These are phyloP conservation scores for Leucoagaricus sp. DNA, from an alignment of 1,284 basidiomycete genomes.

Conservation along the genomic window DNA sequence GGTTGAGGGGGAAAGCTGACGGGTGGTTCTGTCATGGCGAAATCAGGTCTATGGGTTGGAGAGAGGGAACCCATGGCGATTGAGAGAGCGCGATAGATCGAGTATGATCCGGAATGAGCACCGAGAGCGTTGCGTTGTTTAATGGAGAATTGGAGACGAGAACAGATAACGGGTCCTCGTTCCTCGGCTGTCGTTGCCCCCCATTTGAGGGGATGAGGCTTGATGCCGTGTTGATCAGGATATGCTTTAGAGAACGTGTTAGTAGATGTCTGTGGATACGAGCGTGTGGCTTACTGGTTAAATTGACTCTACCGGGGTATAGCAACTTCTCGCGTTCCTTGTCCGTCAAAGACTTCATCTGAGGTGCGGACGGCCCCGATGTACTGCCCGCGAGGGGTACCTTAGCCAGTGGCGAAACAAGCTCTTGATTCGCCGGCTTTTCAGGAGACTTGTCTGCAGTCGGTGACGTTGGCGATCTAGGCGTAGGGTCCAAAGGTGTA, in stretches of 20 bases:
- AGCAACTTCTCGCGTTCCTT: constrained; percentile 72
- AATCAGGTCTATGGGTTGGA: constrained; percentile 86
- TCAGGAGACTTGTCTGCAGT: constrained; percentile 3
- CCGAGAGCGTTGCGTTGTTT: constrained; percentile 93
- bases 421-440: constrained; percentile 16
- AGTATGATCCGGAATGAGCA: constrained; percentile 92
- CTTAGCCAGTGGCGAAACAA: constrained; percentile 16
- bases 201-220: constrained; percentile 82
- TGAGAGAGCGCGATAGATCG: constrained; percentile 90
- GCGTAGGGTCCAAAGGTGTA: constrained; percentile 28
- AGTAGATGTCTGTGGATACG: constrained; percentile 2
- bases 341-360: constrained; percentile 35
- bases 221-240: constrained; percentile 51
- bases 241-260: constrained; percentile 34
- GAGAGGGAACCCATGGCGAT: constrained; percentile 90
- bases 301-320: constrained; percentile 76
- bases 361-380: constrained; percentile 31
- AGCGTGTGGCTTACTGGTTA: constrained; percentile 64
- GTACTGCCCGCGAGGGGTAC: constrained; percentile 19
- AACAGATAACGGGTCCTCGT: constrained; percentile 90
- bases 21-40: constrained; percentile 87
- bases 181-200: constrained; percentile 65
- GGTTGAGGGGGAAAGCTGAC: constrained; percentile 82
- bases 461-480: neutral
- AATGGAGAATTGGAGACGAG: constrained; percentile 82